Percentiles rank a stretch among this genome's conserved stretches.
Conservation (phyloP, 2,329 filamentous ascomycete genomes). For the Ceratocystis diversiconidia region DNA sequence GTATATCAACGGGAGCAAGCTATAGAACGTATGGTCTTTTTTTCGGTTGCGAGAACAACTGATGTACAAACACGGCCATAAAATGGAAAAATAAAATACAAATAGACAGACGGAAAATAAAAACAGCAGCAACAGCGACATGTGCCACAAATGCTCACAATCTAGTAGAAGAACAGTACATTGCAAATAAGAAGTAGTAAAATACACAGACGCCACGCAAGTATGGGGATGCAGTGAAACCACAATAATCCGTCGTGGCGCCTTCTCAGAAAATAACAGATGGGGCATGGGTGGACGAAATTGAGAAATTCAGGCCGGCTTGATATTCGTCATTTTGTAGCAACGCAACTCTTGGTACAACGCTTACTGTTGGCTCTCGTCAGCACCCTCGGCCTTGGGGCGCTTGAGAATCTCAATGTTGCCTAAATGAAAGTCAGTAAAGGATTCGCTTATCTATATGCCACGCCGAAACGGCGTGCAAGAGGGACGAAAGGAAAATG, state of each 20-base stretch:
- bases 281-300: background rate
- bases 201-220: background rate
- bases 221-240: background rate
- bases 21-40: background rate
- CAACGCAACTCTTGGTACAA: background rate
- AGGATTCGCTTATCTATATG: too few relatives aligned
- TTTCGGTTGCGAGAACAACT: conserved; percentile 17
- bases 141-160: background rate
- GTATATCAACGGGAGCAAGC: background rate
- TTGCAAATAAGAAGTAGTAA: background rate
- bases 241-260: background rate
- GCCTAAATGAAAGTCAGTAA: conserved; percentile 25
- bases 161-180: background rate
- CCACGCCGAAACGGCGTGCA: too few relatives aligned
- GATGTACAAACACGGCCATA: background rate
- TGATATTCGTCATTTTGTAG: background rate
- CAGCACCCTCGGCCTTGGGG: conserved; percentile 21
- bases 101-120: background rate
- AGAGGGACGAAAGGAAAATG: background rate
- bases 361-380: conserved; percentile 9
- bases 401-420: conserved; percentile 34
- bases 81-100: background rate
- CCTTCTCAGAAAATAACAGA: background rate
- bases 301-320: background rate
- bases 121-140: background rate